phyloP scores from a whole-genome alignment of 306 rosid genomes.

The Carpinus fangiana region DNA sequence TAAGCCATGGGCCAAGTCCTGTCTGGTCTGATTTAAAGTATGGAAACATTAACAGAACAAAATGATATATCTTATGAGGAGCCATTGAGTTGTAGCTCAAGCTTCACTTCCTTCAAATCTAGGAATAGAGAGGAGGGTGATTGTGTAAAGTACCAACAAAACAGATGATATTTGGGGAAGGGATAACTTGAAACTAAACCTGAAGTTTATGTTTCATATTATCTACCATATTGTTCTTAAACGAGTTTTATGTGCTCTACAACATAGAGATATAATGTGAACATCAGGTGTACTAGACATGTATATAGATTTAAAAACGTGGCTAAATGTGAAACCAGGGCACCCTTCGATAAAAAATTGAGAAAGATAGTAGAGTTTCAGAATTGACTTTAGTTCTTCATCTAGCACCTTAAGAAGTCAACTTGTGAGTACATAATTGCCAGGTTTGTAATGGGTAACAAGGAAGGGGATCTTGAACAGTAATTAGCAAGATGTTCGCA shows the following conservation, averaged over 20 bases:
- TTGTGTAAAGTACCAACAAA: background rate
- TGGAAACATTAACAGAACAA: background rate
- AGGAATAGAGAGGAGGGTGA: background rate
- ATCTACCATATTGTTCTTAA: background rate
- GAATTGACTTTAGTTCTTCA: background rate
- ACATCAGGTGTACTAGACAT: background rate
- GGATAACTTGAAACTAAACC: background rate
- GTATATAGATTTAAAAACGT: background rate
- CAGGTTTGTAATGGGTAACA: background rate
- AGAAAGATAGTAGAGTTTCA: background rate
- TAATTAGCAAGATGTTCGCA: background rate
- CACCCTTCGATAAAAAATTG: background rate
- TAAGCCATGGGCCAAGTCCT: background rate
- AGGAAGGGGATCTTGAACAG: background rate
- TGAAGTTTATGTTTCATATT: background rate
- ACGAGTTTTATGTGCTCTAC: background rate
- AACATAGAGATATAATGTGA: background rate
- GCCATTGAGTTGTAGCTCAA: background rate
- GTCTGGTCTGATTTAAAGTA: conserved; percentile 9
- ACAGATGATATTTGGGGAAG: background rate
- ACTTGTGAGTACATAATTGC: background rate
- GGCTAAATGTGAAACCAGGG: background rate
- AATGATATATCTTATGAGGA: background rate
- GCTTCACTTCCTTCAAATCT: background rate
- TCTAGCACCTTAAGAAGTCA: background rate